Evolutionary conservation across 345 rosid species (phyloP).

Genomic region (Populus ilicifolia): DNA sequence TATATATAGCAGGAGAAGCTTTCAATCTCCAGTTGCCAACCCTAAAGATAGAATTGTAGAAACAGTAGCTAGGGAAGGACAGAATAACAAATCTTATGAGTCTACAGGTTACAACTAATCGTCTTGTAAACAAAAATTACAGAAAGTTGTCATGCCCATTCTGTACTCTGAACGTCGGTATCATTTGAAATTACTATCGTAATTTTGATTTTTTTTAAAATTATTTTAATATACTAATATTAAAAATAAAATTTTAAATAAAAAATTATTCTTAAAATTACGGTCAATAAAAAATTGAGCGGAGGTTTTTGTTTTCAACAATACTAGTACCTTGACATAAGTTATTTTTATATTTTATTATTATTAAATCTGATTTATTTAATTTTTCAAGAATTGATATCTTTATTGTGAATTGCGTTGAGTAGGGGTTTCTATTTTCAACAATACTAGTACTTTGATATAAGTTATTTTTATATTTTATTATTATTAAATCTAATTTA

Average conservation of each 20-base stretch:
- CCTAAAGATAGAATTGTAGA: not conserved
- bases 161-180: not conserved
- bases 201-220: no score
- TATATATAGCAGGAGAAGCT: no score
- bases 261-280: no score
- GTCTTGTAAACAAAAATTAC: not conserved
- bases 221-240: no score
- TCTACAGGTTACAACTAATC: not conserved
- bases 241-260: no score
- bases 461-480: accelerated
- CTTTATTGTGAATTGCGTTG: no score
- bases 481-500: no score
- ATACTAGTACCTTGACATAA: accelerated
- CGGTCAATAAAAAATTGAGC: accelerated
- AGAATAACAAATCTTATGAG: not conserved
- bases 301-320: accelerated
- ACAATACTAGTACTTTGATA: accelerated
- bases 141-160: not conserved
- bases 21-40: no score
- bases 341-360: accelerated
- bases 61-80: not conserved
- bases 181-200: no score
- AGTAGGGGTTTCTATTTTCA: accelerated
- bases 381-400: accelerated
- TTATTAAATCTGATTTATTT: no score